A percentile compares a stretch with the other conserved stretches of the same genome.
These are phyloP conservation scores for Cytauxzoon felis DNA, from an alignment of 169 alveolate species.

Conservation along the genomic window DNA sequence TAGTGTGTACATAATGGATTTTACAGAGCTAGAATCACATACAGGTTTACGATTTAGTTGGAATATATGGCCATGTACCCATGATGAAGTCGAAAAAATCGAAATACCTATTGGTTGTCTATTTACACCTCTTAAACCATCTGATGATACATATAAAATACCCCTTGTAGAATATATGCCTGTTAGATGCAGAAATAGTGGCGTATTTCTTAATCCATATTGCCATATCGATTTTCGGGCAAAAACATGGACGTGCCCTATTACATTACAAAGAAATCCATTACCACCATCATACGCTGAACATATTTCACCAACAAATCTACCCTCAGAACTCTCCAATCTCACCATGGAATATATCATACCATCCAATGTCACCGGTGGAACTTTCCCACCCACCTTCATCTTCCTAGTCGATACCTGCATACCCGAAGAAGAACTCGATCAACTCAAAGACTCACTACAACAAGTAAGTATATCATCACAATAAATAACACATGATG, in stretches of 20 bases:
- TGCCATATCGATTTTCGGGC: conserved; percentile 93
- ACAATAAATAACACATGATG: neutral
- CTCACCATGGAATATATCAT: conserved; percentile 96
- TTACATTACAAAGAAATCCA: conserved; percentile 88
- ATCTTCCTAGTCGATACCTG: conserved; percentile 94
- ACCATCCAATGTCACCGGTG: conserved; percentile 77
- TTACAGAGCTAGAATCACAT: conserved; percentile 73
- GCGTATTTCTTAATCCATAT: conserved; percentile 90
- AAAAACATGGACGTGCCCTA: conserved; percentile 97
- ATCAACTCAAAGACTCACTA: conserved; percentile 93
- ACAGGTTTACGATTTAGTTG: conserved; percentile 97
- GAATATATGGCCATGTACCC: conserved; percentile 96
- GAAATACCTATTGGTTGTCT: conserved; percentile 95
- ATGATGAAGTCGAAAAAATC: conserved; percentile 89
- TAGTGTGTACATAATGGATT: no score
- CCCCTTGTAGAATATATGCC: conserved; percentile 94
- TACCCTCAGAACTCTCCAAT: conserved; percentile 95
- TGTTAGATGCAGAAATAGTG: conserved; percentile 85
- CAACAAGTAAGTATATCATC: conserved; percentile 82
- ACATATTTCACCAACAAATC: conserved; percentile 86
- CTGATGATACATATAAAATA: conserved; percentile 72
- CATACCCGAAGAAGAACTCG: conserved; percentile 90
- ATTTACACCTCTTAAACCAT: conserved; percentile 86
- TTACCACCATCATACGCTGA: conserved; percentile 96
- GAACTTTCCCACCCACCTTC: conserved; percentile 88